Evolutionary conservation across 2,329 filamentous ascomycete genomes (phyloP), one percentile per base, ranked within the genome.

Genomic region (Monosporascus ibericus): DNA sequence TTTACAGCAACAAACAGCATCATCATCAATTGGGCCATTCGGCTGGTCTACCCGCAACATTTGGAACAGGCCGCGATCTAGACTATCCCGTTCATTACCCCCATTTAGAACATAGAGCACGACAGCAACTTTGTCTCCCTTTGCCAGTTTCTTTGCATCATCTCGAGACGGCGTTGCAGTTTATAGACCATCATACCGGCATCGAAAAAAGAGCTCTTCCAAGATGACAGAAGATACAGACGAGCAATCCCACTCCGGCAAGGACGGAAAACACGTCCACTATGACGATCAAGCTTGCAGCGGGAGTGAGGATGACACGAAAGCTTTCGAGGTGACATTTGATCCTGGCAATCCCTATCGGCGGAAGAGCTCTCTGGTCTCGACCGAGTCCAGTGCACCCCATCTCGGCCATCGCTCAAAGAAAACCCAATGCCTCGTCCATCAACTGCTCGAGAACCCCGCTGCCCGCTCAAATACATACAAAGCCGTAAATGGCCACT

Each of bases 351-450:
- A 80, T 58, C 75, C 77, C 0, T 83, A 85, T 60, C 79, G 84
- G 22, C 78, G 84, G 53, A 87, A 87, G 70, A 85, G 82, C 62
- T 87, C 84, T 14, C 74, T 87, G 48, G 79, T 85, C 14, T 65
- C 75, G 5, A 71, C 72, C 48, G 81, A 85, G 30, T 62, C 71
- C 3, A 60, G 69, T 17, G 56, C 63, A 7, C 72, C 73, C 5
- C 58, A 71, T 48, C 60, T 73, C 9, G 65, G 63, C 6, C 61
- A 65, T 42, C 60, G 67, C 30, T 56, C 52, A 36, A 67, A 70
- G 55, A 75, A 75, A 58, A 78, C 79, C 14, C 80, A 84, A 62
- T 87, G 84, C 59, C 75, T 86, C 38, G 84, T 87, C 34, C 84
- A 87, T 63, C 79, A 85, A 52, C 76, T 86, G 48, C 74, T 87